Evolutionary conservation across 192 early-diverging fungal genomes (phyloP).

Genomic region (Linnemannia schmuckeri): DNA sequence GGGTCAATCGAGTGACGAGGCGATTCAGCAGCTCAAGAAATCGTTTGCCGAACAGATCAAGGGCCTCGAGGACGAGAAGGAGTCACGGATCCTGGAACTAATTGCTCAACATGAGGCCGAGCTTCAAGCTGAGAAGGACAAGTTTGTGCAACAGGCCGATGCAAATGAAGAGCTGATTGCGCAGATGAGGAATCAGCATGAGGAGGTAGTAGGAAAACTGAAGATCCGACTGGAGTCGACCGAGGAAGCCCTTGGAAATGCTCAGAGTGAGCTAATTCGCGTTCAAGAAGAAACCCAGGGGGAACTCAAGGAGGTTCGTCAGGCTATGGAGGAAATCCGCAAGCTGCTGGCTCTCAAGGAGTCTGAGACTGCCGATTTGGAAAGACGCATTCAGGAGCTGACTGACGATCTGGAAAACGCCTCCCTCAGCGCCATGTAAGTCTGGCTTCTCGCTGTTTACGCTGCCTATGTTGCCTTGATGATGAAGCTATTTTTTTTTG

Average conservation of each 20-base stretch:
- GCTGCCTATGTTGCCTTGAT: neutral
- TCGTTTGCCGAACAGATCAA: constrained; percentile 38
- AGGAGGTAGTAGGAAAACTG: constrained; percentile 6
- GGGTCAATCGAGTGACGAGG: constrained; percentile 9
- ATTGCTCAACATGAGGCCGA: constrained; percentile 20
- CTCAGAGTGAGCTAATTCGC: constrained; percentile 7
- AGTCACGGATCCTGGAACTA: constrained; percentile 14
- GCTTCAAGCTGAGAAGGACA: constrained; percentile 33
- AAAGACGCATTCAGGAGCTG: constrained; percentile 31
- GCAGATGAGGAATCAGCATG: constrained; percentile 9
- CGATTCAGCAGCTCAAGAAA: constrained; percentile 33
- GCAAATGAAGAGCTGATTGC: constrained; percentile 16
- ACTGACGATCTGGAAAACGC: constrained; percentile 33
- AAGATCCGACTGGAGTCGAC: constrained; percentile 1
- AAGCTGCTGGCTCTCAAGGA: constrained; percentile 27
- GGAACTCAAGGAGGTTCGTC: constrained; percentile 15
- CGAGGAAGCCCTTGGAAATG: neutral
- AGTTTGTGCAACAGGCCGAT: constrained; percentile 18
- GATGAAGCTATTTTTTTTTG: neutral
- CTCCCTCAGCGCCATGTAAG: constrained; percentile 41
- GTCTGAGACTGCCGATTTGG: constrained; percentile 27
- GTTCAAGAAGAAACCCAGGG: constrained; percentile 10
- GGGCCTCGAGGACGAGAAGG: constrained; percentile 24
- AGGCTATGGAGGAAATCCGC: constrained; percentile 39
- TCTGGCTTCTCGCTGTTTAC: neutral